Base-by-base conservation (phyloP, 768 basidiomycete genomes). In the Suillus placidus region DNA sequence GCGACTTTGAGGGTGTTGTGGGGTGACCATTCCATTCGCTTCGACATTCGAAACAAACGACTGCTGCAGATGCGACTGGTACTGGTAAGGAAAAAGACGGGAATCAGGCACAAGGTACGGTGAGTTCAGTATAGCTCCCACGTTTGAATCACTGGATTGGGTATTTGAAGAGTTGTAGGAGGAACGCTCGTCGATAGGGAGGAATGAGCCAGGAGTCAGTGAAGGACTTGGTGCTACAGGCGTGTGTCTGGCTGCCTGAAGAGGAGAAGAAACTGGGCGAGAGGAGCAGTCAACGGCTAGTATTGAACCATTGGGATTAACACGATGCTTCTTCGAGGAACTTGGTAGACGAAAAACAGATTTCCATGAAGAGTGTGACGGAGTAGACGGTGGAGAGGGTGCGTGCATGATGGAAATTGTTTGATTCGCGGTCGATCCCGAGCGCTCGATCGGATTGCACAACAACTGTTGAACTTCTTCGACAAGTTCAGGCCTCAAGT, bases 101-200 rank as follows among this genome's bases (percentile, higher is more conserved):
- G 71, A 66, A 62, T 75, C 78, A 77, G 75, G 70, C 63, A 72
- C 69, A 60, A 76, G 73, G 69, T 67, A 71, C 58, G 40, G 64
- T 0, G 78, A 67, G 61, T 76, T 76, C 67, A 67, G 69, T 6
- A 75, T 78, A 56, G 66, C 76, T 65, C 42, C 67, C 57, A 77
- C 78, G 75, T 84, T 86, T 2, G 90, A 92, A 71, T 92, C 92
- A 70, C 84, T 89, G 18, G 92, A 93, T 67, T 87, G 86, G 2
- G 89, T 88, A 68, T 88, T 86, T 55, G 90, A 92, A 16, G 91
- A 93, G 73, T 89, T 92, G 78, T 86, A 91, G 13, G 93, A 94
- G 38, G 86, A 90, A 62, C 91, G 85, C 63, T 85, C 85, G 78
- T 88, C 87, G 40, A 71, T 70, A 37, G 86, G 85, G 42, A 80